Percentiles rank a stretch among this genome's conserved stretches.
These are phyloP conservation scores for Litsea cubeba DNA, from an alignment of 164 flowering plant genomes.

Conservation along the genomic window DNA sequence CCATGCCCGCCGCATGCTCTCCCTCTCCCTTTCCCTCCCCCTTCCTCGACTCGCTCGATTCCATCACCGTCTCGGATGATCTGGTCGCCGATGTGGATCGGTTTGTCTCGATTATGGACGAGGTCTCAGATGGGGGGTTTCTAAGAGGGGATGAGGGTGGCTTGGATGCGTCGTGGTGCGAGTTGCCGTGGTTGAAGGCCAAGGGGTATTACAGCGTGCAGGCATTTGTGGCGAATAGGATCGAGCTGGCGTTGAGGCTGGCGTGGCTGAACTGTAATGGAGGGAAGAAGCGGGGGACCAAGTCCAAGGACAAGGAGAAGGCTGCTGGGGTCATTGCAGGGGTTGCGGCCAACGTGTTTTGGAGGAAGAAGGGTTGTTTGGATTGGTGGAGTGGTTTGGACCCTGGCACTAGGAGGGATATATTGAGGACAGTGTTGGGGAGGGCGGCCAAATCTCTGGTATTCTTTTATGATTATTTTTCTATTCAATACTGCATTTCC, in stretches of 20 bases:
- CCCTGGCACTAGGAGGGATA: constrained; percentile 32
- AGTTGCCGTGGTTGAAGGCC: constrained; percentile 73
- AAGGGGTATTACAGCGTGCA: constrained; percentile 80
- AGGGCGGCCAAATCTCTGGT: constrained; percentile 72
- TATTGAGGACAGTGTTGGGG: constrained; percentile 36
- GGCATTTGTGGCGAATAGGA: constrained; percentile 69
- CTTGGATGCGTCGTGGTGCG: constrained; percentile 64
- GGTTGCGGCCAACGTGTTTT: constrained; percentile 65
- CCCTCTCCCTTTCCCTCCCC: constrained; percentile 5
- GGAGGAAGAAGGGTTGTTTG: constrained; percentile 85
- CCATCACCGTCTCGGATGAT: constrained; percentile 56
- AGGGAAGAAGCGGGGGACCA: constrained; percentile 59
- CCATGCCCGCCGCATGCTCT: neutral
- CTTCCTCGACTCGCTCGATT: constrained; percentile 31
- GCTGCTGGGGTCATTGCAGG: constrained; percentile 30
- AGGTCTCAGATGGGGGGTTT: constrained; percentile 57
- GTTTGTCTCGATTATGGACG: constrained; percentile 68
- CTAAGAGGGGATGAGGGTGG: constrained; percentile 55
- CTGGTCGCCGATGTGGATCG: constrained; percentile 52
- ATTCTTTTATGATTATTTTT: constrained; percentile 14
- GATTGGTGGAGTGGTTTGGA: constrained; percentile 90
- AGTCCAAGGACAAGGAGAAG: constrained; percentile 49
- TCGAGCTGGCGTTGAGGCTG: constrained; percentile 73
- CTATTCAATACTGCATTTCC: too few species aligned
- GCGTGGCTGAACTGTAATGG: constrained; percentile 63